Conservation (phyloP, 257 asterid species). For the Orobanche coerulescens region DNA sequence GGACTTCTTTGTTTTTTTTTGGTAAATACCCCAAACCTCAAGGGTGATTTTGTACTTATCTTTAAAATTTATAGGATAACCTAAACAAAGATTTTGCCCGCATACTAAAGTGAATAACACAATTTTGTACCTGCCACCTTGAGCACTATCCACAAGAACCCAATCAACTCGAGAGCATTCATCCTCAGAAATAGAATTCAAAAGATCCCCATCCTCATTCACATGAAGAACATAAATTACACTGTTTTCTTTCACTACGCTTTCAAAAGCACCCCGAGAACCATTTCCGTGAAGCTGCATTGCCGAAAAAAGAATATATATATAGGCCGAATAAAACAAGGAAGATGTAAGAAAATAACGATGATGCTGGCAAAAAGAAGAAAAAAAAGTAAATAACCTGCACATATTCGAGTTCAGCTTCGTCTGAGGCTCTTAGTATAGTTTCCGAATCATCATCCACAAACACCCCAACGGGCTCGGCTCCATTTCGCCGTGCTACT, state of each 20-base stretch:
- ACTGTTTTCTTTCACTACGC: conserved; percentile 38
- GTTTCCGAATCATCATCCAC: conserved; percentile 83
- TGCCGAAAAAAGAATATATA: not conserved
- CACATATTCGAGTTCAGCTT: conserved; percentile 77
- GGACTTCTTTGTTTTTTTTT: too few species aligned
- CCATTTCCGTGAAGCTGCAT: conserved; percentile 85
- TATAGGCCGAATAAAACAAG: conserved; percentile 12
- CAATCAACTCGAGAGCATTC: conserved; percentile 76
- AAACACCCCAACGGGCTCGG: conserved; percentile 86
- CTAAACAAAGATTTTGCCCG: too few species aligned
- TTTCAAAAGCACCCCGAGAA: conserved; percentile 67
- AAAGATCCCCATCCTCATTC: conserved; percentile 56
- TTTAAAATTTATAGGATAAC: too few species aligned
- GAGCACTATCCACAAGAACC: conserved; percentile 90
- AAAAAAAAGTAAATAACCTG: conserved; percentile 42
- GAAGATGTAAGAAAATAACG: conserved; percentile 8
- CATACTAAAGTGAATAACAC: too few species aligned
- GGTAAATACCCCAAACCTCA: too few species aligned
- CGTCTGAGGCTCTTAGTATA: conserved; percentile 55
- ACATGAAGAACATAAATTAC: conserved; percentile 84
- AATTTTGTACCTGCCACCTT: conserved; percentile 72
- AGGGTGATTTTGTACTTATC: too few species aligned
- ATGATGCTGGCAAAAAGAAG: not conserved
- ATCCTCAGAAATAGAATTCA: conserved; percentile 64
- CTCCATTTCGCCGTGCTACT: conserved; percentile 64